Evolutionary conservation across 345 rosid genomes (phyloP).

Genomic region (Brassica rapa): DNA sequence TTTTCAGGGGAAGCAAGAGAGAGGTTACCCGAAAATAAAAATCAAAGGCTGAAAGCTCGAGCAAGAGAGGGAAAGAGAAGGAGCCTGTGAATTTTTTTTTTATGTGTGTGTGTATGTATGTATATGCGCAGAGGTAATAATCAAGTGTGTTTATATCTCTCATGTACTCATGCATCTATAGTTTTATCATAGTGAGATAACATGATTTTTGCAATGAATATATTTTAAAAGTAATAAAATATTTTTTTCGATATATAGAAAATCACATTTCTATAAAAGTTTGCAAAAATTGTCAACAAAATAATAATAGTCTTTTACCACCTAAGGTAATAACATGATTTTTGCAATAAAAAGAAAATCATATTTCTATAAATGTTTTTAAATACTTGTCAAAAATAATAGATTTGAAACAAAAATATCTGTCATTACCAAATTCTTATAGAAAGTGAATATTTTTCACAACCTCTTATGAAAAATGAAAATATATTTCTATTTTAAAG

Average conservation of each 20-base stretch:
- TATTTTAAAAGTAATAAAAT: neutral
- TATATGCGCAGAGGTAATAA: neutral
- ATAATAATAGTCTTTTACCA: neutral
- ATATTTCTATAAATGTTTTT: neutral
- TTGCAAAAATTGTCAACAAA: neutral
- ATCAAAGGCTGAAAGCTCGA: slow-evolving; percentile 26
- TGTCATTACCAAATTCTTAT: neutral
- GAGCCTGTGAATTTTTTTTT: neutral
- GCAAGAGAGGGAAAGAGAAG: slow-evolving; percentile 36
- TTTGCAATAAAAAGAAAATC: neutral
- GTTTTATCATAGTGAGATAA: neutral
- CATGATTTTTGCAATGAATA: neutral
- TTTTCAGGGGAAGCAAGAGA: neutral
- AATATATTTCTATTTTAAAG: neutral
- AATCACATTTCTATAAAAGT: neutral
- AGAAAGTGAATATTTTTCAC: neutral
- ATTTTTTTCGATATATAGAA: neutral
- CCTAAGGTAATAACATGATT: neutral
- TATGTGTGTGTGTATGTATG: neutral
- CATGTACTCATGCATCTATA: neutral
- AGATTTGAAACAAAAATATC: too few relatives aligned
- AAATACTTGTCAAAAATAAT: neutral
- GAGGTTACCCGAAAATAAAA: slow-evolving; percentile 29
- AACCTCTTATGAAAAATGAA: neutral
- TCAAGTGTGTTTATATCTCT: neutral